These are phyloP conservation scores for Cytospora mali DNA, from an alignment of 2,329 filamentous ascomycete genomes.

Conservation along the genomic window DNA sequence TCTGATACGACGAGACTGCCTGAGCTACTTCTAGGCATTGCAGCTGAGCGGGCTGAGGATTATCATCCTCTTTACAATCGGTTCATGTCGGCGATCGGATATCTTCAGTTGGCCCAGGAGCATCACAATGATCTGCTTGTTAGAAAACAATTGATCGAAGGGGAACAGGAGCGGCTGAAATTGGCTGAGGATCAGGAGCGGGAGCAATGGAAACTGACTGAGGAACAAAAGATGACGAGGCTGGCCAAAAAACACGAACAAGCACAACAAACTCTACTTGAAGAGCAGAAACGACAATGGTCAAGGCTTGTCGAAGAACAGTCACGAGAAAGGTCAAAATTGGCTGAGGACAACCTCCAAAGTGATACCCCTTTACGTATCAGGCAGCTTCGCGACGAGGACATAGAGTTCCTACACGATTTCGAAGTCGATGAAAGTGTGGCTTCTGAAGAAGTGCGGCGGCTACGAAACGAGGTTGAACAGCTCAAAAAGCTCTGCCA, in stretches of 20 bases:
- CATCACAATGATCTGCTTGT: conserved; percentile 48
- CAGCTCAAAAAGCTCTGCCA: conserved; percentile 45
- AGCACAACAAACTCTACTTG: not conserved
- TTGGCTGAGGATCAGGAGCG: conserved; percentile 15
- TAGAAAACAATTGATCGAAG: conserved; percentile 43
- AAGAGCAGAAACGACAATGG: not conserved
- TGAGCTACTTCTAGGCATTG: conserved; percentile 35
- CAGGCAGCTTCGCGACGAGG: conserved; percentile 40
- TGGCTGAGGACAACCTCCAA: conserved; percentile 24
- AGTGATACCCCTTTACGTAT: conserved; percentile 22
- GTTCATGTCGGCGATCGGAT: conserved; percentile 47
- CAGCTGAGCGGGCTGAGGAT: conserved; percentile 35
- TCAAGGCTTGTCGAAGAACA: not conserved
- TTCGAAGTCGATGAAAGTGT: conserved; percentile 43
- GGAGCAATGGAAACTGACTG: not conserved
- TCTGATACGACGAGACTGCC: conserved; percentile 24
- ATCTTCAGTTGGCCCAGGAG: conserved; percentile 52
- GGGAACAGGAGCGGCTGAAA: conserved; percentile 37
- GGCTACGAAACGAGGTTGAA: conserved; percentile 39
- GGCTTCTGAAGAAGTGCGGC: conserved; percentile 39
- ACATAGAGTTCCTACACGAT: conserved; percentile 48
- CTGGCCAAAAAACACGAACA: not conserved
- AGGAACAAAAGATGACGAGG: not conserved
- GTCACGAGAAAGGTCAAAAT: not conserved
- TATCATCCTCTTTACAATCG: conserved; percentile 51